These are phyloP conservation scores for Exophiala bonariae DNA, from an alignment of 2,329 filamentous ascomycete genomes.

Conservation along the genomic window DNA sequence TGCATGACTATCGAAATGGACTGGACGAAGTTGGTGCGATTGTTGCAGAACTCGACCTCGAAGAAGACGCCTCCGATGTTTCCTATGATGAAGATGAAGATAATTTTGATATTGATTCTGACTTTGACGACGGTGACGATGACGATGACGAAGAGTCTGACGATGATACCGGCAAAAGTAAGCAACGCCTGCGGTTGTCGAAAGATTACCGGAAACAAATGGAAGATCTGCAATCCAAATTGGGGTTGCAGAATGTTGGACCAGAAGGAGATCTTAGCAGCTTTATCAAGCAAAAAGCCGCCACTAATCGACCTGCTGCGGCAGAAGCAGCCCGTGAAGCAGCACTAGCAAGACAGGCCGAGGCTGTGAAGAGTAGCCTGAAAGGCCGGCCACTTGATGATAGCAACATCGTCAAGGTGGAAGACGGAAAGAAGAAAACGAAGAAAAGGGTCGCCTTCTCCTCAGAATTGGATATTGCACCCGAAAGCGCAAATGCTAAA, in stretches of 20 bases:
- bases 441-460: slow-evolving; percentile 84
- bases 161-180: slow-evolving; percentile 75
- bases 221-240: slow-evolving; percentile 77
- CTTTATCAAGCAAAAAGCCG: slow-evolving; percentile 3
- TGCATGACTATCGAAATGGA: slow-evolving; percentile 74
- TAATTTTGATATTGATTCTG: slow-evolving; percentile 29
- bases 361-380: slow-evolving; percentile 16
- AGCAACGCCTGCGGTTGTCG: slow-evolving; percentile 59
- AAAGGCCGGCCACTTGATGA: slow-evolving; percentile 14
- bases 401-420: neutral
- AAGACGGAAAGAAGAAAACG: slow-evolving; percentile 32
- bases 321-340: slow-evolving; percentile 30
- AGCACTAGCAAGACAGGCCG: slow-evolving; percentile 20
- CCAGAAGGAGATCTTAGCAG: slow-evolving; percentile 38
- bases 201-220: slow-evolving; percentile 79
- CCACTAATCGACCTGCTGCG: slow-evolving; percentile 20
- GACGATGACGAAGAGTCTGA: slow-evolving; percentile 65
- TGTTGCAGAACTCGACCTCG: slow-evolving; percentile 85
- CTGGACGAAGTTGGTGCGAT: slow-evolving; percentile 86
- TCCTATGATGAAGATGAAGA: slow-evolving; percentile 58
- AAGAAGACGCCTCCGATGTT: slow-evolving; percentile 57
- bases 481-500: slow-evolving; percentile 22
- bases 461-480: slow-evolving; percentile 68
- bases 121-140: slow-evolving; percentile 50
- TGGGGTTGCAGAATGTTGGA: slow-evolving; percentile 63